Percentiles rank a stretch among this genome's conserved stretches.
phyloP scores from a whole-genome alignment of 176 grass and related monocot species.

The Ampelocalamus luodianensis region DNA sequence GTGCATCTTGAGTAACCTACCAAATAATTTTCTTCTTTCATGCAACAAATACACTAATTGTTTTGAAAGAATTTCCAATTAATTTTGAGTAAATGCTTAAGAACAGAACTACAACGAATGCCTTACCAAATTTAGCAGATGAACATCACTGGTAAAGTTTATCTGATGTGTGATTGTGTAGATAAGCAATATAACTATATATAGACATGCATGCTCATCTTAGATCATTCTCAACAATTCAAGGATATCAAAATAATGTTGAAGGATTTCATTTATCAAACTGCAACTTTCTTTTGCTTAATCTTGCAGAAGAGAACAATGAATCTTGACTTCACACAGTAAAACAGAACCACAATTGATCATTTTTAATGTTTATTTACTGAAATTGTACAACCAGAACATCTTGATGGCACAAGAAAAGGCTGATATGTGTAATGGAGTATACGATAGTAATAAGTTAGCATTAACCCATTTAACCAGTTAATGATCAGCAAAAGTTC shows the following conservation, averaged over 20 bases:
- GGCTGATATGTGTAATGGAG: background rate
- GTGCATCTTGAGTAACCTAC: background rate
- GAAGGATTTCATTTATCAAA: background rate
- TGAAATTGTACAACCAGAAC: background rate
- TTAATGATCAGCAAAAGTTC: background rate
- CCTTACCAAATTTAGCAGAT: background rate
- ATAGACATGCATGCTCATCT: constrained; percentile 2
- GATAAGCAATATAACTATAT: background rate
- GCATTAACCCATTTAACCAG: background rate
- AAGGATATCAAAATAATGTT: background rate
- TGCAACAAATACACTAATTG: constrained; percentile 6
- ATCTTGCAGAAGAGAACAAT: background rate
- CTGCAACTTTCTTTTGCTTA: background rate
- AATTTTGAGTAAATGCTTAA: background rate
- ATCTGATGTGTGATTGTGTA: background rate
- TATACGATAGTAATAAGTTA: background rate
- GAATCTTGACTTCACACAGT: background rate
- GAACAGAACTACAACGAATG: background rate
- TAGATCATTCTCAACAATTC: background rate
- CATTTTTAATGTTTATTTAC: background rate
- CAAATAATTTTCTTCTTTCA: background rate
- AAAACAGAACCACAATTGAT: background rate
- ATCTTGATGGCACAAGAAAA: background rate
- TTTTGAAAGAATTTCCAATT: background rate
- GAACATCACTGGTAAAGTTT: background rate